Conservation (phyloP, 164 flowering plant genomes). For the Amborella trichopoda region DNA sequence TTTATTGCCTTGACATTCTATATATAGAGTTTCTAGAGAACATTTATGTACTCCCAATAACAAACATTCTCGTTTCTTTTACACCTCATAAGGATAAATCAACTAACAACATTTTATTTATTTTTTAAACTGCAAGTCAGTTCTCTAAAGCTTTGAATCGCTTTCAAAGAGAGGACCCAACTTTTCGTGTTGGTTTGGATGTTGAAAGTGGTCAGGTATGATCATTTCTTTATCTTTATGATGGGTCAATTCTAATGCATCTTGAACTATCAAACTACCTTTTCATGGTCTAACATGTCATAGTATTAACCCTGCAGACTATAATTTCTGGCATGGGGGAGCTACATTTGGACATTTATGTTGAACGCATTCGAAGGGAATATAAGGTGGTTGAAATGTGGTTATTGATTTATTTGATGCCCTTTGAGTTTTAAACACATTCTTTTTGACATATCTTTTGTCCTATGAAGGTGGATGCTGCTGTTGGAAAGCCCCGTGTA, state of each 20-base stretch:
- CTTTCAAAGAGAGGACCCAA: slow-evolving; percentile 98
- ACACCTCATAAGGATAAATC: too few relatives aligned
- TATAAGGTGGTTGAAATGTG: slow-evolving; percentile 88
- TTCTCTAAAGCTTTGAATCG: slow-evolving; percentile 98
- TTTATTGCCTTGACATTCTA: too few relatives aligned
- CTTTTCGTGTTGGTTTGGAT: slow-evolving; percentile 98
- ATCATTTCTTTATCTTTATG: background rate
- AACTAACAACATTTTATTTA: too few relatives aligned
- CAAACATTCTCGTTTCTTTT: too few relatives aligned
- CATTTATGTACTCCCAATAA: too few relatives aligned
- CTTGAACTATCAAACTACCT: too few relatives aligned
- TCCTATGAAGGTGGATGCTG: slow-evolving; percentile 73
- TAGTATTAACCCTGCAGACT: slow-evolving; percentile 62
- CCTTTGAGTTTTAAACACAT: too few relatives aligned
- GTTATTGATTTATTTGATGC: too few relatives aligned
- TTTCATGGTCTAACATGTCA: too few relatives aligned
- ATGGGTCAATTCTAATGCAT: too few relatives aligned
- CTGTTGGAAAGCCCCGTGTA: slow-evolving; percentile 97
- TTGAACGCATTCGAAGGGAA: slow-evolving; percentile 93
- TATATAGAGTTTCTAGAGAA: too few relatives aligned
- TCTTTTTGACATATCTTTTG: background rate
- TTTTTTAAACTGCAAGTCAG: slow-evolving; percentile 21
- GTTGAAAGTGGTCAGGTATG: slow-evolving; percentile 94
- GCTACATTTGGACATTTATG: slow-evolving; percentile 94
- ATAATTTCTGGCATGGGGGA: slow-evolving; percentile 99